These are phyloP conservation scores for Sporisorium graminicola DNA, from an alignment of 1,284 basidiomycete genomes.

Conservation along the genomic window DNA sequence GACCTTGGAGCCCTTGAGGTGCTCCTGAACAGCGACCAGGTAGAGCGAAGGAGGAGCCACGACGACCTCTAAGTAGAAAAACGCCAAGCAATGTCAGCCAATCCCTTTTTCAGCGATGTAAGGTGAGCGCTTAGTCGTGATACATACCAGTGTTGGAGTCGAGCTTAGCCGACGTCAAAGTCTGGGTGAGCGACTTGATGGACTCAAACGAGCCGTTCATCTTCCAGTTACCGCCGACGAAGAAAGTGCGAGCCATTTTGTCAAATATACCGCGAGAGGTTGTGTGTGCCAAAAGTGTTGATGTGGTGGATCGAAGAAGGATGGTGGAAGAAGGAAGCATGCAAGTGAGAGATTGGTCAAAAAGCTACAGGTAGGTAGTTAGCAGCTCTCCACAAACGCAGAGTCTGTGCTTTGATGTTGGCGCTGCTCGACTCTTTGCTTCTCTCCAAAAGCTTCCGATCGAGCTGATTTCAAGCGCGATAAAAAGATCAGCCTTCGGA, in stretches of 20 bases:
- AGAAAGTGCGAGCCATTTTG: slow-evolving; percentile 64
- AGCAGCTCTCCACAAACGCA: neutral
- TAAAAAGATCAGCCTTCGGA: slow-evolving; percentile 4
- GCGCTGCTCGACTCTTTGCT: neutral
- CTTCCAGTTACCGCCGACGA: slow-evolving; percentile 69
- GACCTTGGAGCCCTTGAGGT: slow-evolving; percentile 50
- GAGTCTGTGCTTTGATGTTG: neutral
- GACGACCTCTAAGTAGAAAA: slow-evolving; percentile 58
- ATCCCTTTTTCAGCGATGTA: too few species aligned
- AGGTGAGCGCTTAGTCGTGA: too few species aligned
- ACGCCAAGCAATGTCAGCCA: neutral
- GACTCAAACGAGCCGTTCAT: slow-evolving; percentile 69
- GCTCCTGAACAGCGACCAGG: slow-evolving; percentile 63
- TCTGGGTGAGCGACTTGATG: slow-evolving; percentile 62
- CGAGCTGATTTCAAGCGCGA: neutral
- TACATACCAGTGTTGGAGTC: slow-evolving; percentile 61
- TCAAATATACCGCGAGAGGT: neutral
- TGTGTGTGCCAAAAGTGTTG: neutral
- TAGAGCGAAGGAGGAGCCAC: slow-evolving; percentile 67
- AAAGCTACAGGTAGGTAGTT: too few species aligned
- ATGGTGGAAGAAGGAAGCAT: slow-evolving; percentile 6
- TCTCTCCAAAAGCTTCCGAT: slow-evolving; percentile 25
- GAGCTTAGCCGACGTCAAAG: slow-evolving; percentile 61
- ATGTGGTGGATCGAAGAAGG: slow-evolving; percentile 19
- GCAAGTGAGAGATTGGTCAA: neutral